Base-by-base conservation (phyloP, 768 basidiomycete genomes). In the Baorangia bicolor region DNA sequence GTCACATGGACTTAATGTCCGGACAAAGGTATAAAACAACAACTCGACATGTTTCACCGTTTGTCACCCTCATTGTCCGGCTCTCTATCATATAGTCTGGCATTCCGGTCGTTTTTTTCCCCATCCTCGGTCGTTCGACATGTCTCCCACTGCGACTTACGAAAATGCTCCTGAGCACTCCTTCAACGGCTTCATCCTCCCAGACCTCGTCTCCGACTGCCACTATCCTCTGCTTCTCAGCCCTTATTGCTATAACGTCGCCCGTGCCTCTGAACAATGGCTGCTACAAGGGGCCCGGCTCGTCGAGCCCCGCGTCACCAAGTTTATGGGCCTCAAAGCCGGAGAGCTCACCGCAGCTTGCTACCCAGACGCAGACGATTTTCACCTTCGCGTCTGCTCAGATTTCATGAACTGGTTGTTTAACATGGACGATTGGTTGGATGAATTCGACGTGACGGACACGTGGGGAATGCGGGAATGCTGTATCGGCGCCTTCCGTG, bases 281-380 rank as follows among this genome's bases (percentile, higher is more conserved):
- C 53, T 77, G 28, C 25, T 69, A 5, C 40, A 59, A 37, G 67
- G 65, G 0, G 64, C 65, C 21, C 59, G 55, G 11, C 64, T 70
- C 35, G 63, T 67, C 50, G 70, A 71, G 43, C 73, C 74, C 53
- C 64, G 64, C 9, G 49, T 56, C 30, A 73, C 69, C 55, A 73
- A 71, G 34, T 78, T 88, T 49, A 75, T 77, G 61, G 83, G 81
- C 28, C 75, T 87, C 51, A 82, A 86, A 57, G 83, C 84, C 13
- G 85, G 86, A 41, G 82, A 85, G 58, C 80, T 90, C 59, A 81
- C 85, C 33, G 85, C 84, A 3, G 79, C 75, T 64, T 86, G 83
- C 67, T 89, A 88, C 67, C 78, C 82, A 53, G 78, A 78, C 25
- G 74, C 81, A 21, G 72, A 80, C n/a, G 67, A 75, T 40, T 78